Base-by-base conservation (phyloP, 176 grass and related monocot species). In the Hyparrhenia diplandra region DNA sequence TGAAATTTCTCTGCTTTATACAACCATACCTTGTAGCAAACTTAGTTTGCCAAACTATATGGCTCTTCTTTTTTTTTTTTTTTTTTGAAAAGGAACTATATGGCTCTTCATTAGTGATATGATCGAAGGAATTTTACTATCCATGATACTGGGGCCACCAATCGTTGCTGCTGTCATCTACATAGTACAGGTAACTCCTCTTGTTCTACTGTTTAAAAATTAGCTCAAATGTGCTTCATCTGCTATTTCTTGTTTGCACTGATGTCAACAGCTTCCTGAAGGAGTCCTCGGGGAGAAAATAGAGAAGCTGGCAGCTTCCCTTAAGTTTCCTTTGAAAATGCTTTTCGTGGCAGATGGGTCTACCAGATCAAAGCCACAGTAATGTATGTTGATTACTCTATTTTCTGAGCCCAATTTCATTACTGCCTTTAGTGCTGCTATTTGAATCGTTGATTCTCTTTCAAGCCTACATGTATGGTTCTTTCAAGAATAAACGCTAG, bases 381-480 rank as follows among this genome's bases (percentile, higher is more conserved):
- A 99, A 99, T 88, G 96, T 99, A n/a, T 87, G 82, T 69, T 87
- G 46, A 24, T 67, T 71, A 65, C 41, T 78, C 11, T 75, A 12
- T 32, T n/a, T 58, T 40, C 10, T 24, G 18, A 62, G n/a, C 61
- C 42, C 18, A 18, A 24, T 5, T 78, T 57, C 13, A 27, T 71
- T 62, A 62, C n/a, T 71, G 39, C 40, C 52, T 73, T 76, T 74
- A 54, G 6, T 77, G 51, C 69, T 79, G 28, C 46, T 57, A 55
- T 81, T 80, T 89, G 14, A 87, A 85, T 30, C 68, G 18, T 59
- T 8, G 75, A 51, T 72, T 80, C 45, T 85, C 45, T 80, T 81
- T 80, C 89, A 99, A 93, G 96, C 96, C 62, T 95, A 99, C 85
- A 95, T 99, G 93, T 99, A 99, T 83, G 96, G 96, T 5, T 99